Conservation (phyloP, 306 rosid genomes). For the Rosa lucieae region DNA sequence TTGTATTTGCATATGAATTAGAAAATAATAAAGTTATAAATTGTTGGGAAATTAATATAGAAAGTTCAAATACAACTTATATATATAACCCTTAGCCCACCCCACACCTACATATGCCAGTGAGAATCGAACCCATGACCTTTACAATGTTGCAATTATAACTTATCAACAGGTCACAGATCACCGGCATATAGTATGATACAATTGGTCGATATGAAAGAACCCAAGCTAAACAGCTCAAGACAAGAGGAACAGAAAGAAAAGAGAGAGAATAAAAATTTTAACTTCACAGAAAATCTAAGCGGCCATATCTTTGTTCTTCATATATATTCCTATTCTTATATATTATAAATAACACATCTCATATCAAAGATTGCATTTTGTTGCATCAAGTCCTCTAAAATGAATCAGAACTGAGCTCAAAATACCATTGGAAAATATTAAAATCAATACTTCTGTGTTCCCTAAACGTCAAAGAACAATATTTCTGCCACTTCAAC, state of each 20-base stretch:
- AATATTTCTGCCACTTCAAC: not conserved
- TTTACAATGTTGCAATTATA: no score
- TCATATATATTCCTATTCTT: not conserved
- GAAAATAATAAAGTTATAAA: not conserved
- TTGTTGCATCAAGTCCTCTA: not conserved
- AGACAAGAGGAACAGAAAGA: not conserved
- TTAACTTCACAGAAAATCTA: not conserved
- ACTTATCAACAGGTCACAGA: no score
- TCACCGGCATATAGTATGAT: not conserved
- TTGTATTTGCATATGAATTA: not conserved
- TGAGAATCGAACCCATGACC: no score
- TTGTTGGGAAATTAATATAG: not conserved
- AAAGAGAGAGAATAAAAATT: not conserved
- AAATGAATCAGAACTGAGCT: not conserved
- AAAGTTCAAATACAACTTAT: not conserved
- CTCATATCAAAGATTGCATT: not conserved
- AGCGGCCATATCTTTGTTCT: not conserved
- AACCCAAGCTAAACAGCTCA: not conserved
- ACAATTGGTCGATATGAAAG: not conserved
- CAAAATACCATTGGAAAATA: not conserved
- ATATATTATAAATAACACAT: not conserved
- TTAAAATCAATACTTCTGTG: not conserved
- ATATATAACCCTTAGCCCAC: no score
- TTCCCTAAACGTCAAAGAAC: not conserved
- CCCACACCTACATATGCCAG: no score